Evolutionary conservation across 768 basidiomycete species (phyloP), one percentile per base, ranked within the genome.

Genomic region (Austroboletus eburneus): DNA sequence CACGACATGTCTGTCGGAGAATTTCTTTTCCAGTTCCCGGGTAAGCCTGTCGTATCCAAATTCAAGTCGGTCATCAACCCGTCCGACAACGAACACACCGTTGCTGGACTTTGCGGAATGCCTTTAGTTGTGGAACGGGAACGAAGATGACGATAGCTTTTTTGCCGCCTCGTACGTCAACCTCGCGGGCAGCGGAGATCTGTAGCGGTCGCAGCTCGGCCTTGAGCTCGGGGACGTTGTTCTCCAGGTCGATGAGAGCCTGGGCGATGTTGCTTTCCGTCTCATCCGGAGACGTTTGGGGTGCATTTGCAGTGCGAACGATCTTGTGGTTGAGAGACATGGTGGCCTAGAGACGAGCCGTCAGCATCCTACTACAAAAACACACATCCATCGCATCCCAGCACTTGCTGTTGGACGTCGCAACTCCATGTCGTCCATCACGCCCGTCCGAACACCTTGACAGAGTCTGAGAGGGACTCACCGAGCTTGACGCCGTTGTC

Each of bases 101-200:
- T 67, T 84, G 85, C 74, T 99, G 96, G 60, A 98, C 78, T 74
- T 95, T 98, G 76, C 87, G 91, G 87, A 94, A 99, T 14, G 94
- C 95, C 77, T 97, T 97, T 71, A 95, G 69, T 72, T 94, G 91
- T 56, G 95, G 93, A 41, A 95, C 87, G 47, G 96, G 96, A 39
- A 98, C 94, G 65, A 99, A 99, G 69, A 99, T 76, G 54, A 99
- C 91, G 62, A 99, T 94, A 43, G 96, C 96, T 79, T 98, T 99
- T 78, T 96, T 97, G 66, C 96, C 96, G 54, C 95, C 96, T 63
- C 93, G 91, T 60, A 98, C 94, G 67, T 99, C 96, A 57, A 99
- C 89, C 74, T 99, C 96, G 64, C 93, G 93, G 56, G 96, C 96
- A 55, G 94, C 91, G 57, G 92, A 95, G 73, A 99, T 97, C 67